A percentile compares a stretch with the other conserved stretches of the same genome.
Conservation (phyloP, 2,329 filamentous ascomycete genomes). For the Byssothecium circinans region DNA sequence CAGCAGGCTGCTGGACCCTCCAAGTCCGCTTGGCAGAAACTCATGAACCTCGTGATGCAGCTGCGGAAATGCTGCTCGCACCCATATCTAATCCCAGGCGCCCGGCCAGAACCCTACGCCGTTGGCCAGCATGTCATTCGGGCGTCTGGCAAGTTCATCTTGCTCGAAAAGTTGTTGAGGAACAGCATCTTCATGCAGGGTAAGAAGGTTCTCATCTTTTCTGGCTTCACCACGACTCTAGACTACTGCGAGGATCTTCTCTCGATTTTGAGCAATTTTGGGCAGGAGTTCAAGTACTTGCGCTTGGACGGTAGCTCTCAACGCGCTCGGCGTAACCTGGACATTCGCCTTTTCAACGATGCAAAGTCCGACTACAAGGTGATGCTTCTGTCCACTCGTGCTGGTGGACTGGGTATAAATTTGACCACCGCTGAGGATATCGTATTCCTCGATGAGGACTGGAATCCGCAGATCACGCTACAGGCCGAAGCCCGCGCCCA, state of each 20-base stretch:
- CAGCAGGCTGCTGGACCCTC: slow-evolving; percentile 33
- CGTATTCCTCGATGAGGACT: slow-evolving; percentile 60
- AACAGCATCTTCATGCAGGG: slow-evolving; percentile 53
- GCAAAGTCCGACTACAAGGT: slow-evolving; percentile 51
- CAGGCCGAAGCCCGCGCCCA: slow-evolving; percentile 60
- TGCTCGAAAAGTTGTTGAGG: slow-evolving; percentile 55
- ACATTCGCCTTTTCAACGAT: slow-evolving; percentile 57
- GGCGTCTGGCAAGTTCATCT: slow-evolving; percentile 59
- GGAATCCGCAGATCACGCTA: slow-evolving; percentile 57
- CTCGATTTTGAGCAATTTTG: slow-evolving; percentile 46
- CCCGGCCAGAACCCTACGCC: slow-evolving; percentile 50
- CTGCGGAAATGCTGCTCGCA: slow-evolving; percentile 59
- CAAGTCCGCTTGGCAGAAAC: slow-evolving; percentile 49
- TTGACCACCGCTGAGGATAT: slow-evolving; percentile 58
- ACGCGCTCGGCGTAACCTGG: slow-evolving; percentile 54
- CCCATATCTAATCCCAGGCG: slow-evolving; percentile 54
- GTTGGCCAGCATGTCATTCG: slow-evolving; percentile 52
- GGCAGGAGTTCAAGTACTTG: slow-evolving; percentile 48
- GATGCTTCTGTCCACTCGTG: slow-evolving; percentile 59
- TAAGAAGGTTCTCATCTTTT: slow-evolving; percentile 62
- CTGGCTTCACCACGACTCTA: slow-evolving; percentile 55
- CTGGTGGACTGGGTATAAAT: slow-evolving; percentile 60
- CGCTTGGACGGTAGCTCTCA: slow-evolving; percentile 56
- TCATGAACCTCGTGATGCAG: slow-evolving; percentile 61
- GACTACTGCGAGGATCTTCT: slow-evolving; percentile 58